Evolutionary conservation across 1,284 basidiomycete species (phyloP), one percentile per base, ranked within the genome.

Genomic region (Singerocomus inundabilis): DNA sequence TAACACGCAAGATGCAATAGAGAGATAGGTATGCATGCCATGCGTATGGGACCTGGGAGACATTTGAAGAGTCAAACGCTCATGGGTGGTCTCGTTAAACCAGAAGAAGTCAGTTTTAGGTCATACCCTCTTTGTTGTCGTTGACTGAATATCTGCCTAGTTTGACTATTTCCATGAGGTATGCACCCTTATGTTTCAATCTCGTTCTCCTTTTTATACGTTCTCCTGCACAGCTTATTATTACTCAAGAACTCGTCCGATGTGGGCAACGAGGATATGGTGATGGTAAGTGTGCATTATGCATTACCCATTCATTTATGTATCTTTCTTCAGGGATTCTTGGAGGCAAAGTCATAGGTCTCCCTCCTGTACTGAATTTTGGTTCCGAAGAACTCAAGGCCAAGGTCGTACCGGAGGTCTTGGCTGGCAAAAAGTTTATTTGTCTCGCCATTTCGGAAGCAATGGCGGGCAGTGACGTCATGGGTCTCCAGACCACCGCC

Each of bases 391-490:
- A 84, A 59, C 70, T 95, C 30, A 88, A 88, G 67, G 81, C 84
- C 51, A 82, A 82, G 61, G 74, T 98, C 52, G 76, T 96, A 21
- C 85, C 89, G 33, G 91, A 92, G 21, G 82, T 95, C 4, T 74
- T 98, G 37, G 72, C 78, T 10, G 93, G 86, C 18, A 87, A 87
- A 69, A 93, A 89, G 69, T 83, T 84, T 59, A 84, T 87, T 38
- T 84, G 84, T 57, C 77, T 98, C 46, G 94, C 94, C 29, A 88
- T 98, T 54, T 84, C 84, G 26, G 85, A 88, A 66, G 93, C 95
- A 0, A 91, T 91, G 59, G 95, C 94, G 4, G 94, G 94, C 6
- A 92, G 88, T 55, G 93, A 96, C 64, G 92, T 98, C 24, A 80
- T 85, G 64, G 88, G 89, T 24, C 70, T 93, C 45, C 80, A 85